Evolutionary conservation across 169 alveolate genomes (phyloP).

Genomic region (Eimeria sp.): DNA sequence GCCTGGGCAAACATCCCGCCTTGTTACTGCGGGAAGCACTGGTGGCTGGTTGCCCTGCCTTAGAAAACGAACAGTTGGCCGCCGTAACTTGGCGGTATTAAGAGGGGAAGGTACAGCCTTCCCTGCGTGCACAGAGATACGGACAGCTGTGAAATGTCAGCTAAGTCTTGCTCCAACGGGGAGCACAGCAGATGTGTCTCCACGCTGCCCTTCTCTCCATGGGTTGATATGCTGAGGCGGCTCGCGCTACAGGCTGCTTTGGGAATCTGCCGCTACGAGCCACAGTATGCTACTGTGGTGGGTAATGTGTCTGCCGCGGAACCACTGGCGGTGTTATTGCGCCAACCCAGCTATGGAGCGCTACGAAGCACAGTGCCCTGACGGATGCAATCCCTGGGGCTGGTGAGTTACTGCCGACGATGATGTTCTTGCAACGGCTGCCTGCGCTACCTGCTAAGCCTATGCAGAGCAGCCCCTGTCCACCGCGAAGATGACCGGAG

Average conservation of each 20-base stretch:
- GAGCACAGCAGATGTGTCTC: neutral
- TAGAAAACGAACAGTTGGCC: neutral
- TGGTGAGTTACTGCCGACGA: neutral
- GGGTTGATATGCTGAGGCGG: neutral
- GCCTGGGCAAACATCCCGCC: neutral
- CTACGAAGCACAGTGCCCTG: neutral
- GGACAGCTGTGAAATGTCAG: neutral
- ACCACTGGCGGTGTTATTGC: neutral
- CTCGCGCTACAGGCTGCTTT: neutral
- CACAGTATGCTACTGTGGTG: neutral
- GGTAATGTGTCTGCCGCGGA: neutral
- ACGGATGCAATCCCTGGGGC: neutral
- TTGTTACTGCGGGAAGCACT: neutral
- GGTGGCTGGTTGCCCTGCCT: neutral
- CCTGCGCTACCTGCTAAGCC: constrained; percentile 11
- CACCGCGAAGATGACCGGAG: constrained; percentile 72
- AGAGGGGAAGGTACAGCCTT: neutral
- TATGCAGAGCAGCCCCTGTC: constrained; percentile 60
- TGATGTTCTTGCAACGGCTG: neutral
- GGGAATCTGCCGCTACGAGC: neutral
- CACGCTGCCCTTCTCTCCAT: neutral
- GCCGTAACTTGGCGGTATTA: neutral
- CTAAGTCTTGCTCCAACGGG: neutral
- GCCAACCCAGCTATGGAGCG: neutral
- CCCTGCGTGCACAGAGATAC: neutral